Conservation (phyloP, 495 filamentous ascomycete genomes). For the Xylaria palmicola region DNA sequence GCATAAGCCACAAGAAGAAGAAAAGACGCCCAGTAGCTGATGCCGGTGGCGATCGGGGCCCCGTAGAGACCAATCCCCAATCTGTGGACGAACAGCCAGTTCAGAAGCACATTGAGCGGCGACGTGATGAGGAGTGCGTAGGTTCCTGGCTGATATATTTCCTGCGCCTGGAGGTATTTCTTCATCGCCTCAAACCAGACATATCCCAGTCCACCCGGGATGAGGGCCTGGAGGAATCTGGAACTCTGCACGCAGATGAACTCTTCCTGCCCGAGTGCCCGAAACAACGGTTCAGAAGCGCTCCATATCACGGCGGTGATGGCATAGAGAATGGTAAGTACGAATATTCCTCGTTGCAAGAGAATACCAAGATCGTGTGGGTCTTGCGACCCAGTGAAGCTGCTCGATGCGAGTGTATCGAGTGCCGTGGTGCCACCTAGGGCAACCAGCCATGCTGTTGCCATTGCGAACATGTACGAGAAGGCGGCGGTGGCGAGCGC, state of each 20-base stretch:
- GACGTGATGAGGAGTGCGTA: constrained; percentile 85
- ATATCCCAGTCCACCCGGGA: constrained; percentile 85
- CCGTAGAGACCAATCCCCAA: constrained; percentile 71
- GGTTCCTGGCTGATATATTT: constrained; percentile 83
- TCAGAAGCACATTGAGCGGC: constrained; percentile 72
- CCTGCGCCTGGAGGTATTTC: constrained; percentile 90
- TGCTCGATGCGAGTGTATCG: constrained; percentile 82
- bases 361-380: constrained; percentile 81
- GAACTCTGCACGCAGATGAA: constrained; percentile 74
- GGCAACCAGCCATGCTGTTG: constrained; percentile 86
- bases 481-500: constrained; percentile 83
- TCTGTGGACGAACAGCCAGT: constrained; percentile 76
- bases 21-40: constrained; percentile 88
- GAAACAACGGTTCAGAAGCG: constrained; percentile 74
- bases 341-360: constrained; percentile 75
- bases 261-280: constrained; percentile 73
- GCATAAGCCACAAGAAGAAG: constrained; percentile 73
- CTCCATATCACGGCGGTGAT: constrained; percentile 76
- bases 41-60: constrained; percentile 78
- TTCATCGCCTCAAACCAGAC: constrained; percentile 91
- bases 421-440: constrained; percentile 90
- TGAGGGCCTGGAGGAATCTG: constrained; percentile 71
- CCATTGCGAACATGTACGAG: constrained; percentile 90
- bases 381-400: constrained; percentile 82
- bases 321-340: constrained; percentile 72